A percentile compares a stretch with the other conserved stretches of the same genome.
Evolutionary conservation across 805 yeast genomes (phyloP).

Genomic region (Candida stauntonica): DNA sequence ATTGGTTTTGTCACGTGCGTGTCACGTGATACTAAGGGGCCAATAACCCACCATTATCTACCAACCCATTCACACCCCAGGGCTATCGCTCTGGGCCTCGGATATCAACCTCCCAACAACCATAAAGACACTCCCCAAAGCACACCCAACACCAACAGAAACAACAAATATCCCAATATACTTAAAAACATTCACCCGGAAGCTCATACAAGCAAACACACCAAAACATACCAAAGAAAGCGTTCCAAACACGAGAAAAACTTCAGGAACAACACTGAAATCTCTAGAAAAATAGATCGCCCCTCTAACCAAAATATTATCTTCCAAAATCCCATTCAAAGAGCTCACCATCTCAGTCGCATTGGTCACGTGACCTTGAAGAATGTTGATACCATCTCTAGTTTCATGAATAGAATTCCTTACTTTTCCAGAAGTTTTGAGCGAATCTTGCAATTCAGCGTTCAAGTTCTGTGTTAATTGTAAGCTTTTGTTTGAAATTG

Average conservation of each 20-base stretch:
- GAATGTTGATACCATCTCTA: constrained; percentile 5
- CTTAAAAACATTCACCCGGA: constrained; percentile 14
- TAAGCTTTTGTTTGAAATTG: background rate
- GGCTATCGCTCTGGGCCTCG: too few species aligned
- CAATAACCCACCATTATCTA: too few species aligned
- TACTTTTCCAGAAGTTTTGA: background rate
- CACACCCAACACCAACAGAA: constrained; percentile 5
- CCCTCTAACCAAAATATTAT: constrained; percentile 13
- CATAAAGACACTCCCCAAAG: constrained; percentile 10
- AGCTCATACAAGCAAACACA: constrained; percentile 6
- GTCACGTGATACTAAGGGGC: too few species aligned
- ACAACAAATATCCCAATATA: constrained; percentile 14
- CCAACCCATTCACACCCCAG: too few species aligned
- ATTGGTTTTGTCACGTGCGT: too few species aligned
- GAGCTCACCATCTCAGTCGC: constrained; percentile 9
- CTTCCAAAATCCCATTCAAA: constrained; percentile 9
- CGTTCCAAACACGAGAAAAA: constrained; percentile 5
- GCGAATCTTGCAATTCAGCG: background rate
- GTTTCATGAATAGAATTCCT: constrained; percentile 8
- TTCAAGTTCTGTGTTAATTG: constrained; percentile 3
- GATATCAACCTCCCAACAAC: too few species aligned
- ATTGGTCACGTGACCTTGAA: constrained; percentile 2
- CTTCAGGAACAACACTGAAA: constrained; percentile 3
- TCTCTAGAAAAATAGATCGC: constrained; percentile 8
- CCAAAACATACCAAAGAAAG: constrained; percentile 5